Percentiles rank a stretch among this genome's conserved stretches.
phyloP scores from a whole-genome alignment of 129 eudicot genomes.

The Smallanthus sonchifolius region DNA sequence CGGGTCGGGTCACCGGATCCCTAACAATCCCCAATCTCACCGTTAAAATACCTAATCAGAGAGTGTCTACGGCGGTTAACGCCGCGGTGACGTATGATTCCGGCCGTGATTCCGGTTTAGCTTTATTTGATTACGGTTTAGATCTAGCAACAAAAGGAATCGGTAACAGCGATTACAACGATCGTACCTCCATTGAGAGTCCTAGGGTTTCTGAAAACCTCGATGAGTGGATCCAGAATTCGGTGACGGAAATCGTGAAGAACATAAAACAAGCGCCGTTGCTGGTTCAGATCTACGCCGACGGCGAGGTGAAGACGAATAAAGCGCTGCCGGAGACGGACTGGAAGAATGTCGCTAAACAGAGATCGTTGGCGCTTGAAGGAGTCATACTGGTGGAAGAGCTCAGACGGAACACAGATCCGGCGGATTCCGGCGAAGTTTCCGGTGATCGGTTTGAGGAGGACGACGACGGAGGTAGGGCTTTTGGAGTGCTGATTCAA shows the following conservation, averaged over 20 bases:
- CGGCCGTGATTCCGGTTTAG: constrained; percentile 2
- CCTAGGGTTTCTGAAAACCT: constrained; percentile 34
- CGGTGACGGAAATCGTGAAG: constrained; percentile 48
- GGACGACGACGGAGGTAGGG: constrained; percentile 40
- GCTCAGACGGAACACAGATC: constrained; percentile 12
- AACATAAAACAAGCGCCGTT: constrained; percentile 46
- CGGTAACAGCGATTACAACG: background rate
- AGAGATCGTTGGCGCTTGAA: constrained; percentile 32
- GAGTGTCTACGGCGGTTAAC: constrained; percentile 4
- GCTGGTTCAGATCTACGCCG: constrained; percentile 38
- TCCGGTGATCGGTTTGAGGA: background rate
- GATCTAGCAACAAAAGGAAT: background rate
- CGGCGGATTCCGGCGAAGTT: background rate
- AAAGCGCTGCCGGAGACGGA: constrained; percentile 27
- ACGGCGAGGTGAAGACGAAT: constrained; percentile 32
- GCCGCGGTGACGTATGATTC: constrained; percentile 11
- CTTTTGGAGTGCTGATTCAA: constrained; percentile 59
- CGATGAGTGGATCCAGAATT: constrained; percentile 40
- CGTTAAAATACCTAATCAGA: background rate
- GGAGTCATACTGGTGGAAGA: constrained; percentile 68
- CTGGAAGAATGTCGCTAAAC: constrained; percentile 34
- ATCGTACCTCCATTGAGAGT: constrained; percentile 27
- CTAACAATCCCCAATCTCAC: constrained; percentile 18
- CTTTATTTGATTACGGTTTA: background rate
- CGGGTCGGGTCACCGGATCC: constrained; percentile 14